Evolutionary conservation across 768 basidiomycete genomes (phyloP).

Genomic region (Mycena leptocephala): DNA sequence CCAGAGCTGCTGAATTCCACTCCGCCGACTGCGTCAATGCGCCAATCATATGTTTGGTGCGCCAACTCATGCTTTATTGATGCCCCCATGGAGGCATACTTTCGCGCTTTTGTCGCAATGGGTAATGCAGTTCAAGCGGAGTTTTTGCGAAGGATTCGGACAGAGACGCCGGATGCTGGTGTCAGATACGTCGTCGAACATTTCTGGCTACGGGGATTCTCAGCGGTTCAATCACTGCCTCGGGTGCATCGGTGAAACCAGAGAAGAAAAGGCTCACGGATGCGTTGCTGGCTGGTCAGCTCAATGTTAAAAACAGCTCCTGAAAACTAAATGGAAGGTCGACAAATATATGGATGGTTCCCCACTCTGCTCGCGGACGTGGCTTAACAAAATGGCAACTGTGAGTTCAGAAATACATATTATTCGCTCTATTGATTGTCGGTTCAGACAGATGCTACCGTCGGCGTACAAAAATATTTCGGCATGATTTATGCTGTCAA

Average conservation of each 20-base stretch:
- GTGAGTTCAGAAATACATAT: background rate
- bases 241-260: background rate
- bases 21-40: background rate
- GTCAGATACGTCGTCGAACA: background rate
- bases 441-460: background rate
- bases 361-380: constrained; percentile 4
- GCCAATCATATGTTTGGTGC: background rate
- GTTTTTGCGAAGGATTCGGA: background rate
- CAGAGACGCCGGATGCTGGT: background rate
- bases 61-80: constrained; percentile 8
- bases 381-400: background rate
- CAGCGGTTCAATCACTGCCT: background rate
- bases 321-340: background rate
- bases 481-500: background rate
- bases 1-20: background rate
- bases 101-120: background rate
- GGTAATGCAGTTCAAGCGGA: background rate
- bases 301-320: background rate
- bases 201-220: background rate
- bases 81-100: constrained; percentile 4
- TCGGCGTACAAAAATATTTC: background rate
- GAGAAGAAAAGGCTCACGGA: background rate
- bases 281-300: background rate
- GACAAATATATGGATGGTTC: background rate
- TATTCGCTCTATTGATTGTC: too few species aligned